Evolutionary conservation across 257 asterid species (phyloP).

Genomic region (Gentiana straminea): DNA sequence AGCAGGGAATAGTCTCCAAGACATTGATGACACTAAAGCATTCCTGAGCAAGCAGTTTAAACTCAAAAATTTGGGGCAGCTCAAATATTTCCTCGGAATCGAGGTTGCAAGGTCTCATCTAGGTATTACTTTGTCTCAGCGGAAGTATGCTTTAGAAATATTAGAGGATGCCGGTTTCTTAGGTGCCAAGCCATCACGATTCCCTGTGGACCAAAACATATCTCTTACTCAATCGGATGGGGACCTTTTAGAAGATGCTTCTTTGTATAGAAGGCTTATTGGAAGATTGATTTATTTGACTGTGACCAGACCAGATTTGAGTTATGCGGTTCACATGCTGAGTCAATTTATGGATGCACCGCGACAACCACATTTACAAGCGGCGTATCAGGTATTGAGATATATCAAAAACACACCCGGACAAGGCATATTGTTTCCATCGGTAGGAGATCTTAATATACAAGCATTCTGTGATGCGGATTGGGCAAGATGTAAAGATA

Average conservation of each 20-base stretch:
- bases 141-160: too few species aligned
- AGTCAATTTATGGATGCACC: slow-evolving; percentile 1
- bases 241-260: background rate
- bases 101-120: too few species aligned
- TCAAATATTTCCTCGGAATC: too few species aligned
- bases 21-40: too few species aligned
- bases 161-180: too few species aligned
- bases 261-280: background rate
- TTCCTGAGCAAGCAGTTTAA: too few species aligned
- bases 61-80: too few species aligned
- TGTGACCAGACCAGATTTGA: background rate
- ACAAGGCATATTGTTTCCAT: background rate
- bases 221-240: slow-evolving; percentile 5
- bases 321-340: background rate
- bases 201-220: too few species aligned
- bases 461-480: background rate
- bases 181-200: too few species aligned
- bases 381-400: background rate
- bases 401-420: background rate
- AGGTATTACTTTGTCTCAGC: too few species aligned
- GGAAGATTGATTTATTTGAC: background rate
- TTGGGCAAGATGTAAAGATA: background rate
- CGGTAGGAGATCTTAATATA: background rate
- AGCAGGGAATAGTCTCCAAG: too few species aligned
- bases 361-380: background rate